Evolutionary conservation across 169 alveolate genomes (phyloP).

Genomic region (Plasmodium chabaudi): DNA sequence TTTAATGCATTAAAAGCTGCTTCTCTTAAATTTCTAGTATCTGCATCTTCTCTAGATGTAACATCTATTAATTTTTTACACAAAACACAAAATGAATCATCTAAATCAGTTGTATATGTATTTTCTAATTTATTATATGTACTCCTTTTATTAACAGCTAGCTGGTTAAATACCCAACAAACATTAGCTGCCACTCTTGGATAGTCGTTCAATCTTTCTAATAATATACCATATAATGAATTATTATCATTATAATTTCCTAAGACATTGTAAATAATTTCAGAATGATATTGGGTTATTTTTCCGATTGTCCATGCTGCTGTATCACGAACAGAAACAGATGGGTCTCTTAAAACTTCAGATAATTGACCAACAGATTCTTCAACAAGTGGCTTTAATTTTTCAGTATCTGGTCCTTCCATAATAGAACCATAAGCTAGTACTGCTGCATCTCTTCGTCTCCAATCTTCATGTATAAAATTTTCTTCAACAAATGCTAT

Average conservation of each 20-base stretch:
- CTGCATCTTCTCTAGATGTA: conserved; percentile 83
- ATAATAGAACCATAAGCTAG: conserved; percentile 92
- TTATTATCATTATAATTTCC: conserved; percentile 82
- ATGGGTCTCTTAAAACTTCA: conserved; percentile 89
- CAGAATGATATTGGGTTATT: conserved; percentile 91
- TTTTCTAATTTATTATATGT: conserved; percentile 52
- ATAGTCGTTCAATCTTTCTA: conserved; percentile 82
- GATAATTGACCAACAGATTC: conserved; percentile 89
- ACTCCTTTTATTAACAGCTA: conserved; percentile 79
- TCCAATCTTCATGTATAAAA: conserved; percentile 91
- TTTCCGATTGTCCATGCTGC: conserved; percentile 95
- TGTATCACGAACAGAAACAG: conserved; percentile 94
- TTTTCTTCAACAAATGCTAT: conserved; percentile 90
- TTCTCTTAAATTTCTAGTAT: conserved; percentile 81
- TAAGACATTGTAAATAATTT: conserved; percentile 85
- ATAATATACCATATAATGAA: conserved; percentile 81
- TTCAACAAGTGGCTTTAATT: conserved; percentile 88
- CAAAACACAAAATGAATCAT: conserved; percentile 80
- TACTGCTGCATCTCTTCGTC: conserved; percentile 94
- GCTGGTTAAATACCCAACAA: conserved; percentile 84
- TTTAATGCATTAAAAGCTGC: conserved; percentile 83
- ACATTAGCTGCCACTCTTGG: conserved; percentile 88
- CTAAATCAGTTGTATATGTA: conserved; percentile 71
- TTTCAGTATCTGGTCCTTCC: conserved; percentile 94
- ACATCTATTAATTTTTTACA: conserved; percentile 83